phyloP scores from a whole-genome alignment of 805 yeast species.

The Kuraishia molischiana region DNA sequence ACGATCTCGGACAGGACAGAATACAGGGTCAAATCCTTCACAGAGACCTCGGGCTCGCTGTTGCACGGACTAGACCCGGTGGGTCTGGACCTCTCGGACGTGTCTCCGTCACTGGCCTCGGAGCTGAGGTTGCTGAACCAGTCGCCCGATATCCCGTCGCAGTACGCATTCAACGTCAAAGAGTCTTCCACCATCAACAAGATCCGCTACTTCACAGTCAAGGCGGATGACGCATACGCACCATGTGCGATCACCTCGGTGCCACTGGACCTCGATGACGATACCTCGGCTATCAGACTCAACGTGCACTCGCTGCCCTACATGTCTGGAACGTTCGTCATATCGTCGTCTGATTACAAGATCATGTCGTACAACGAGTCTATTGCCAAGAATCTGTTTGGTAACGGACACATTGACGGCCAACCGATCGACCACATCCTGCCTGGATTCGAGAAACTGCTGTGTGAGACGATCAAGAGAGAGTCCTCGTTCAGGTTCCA shows the following conservation, averaged over 20 bases:
- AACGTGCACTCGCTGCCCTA: conserved; percentile 74
- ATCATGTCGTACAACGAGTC: conserved; percentile 73
- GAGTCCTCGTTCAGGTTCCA: conserved; percentile 28
- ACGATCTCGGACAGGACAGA: conserved; percentile 9
- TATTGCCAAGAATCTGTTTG: conserved; percentile 70
- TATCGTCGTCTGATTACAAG: conserved; percentile 38
- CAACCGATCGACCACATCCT: conserved; percentile 45
- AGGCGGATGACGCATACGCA: conserved; percentile 27
- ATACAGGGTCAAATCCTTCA: conserved; percentile 13
- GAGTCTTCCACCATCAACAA: conserved; percentile 39
- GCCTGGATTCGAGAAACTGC: conserved; percentile 47
- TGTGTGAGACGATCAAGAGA: conserved; percentile 30
- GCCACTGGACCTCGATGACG: conserved; percentile 37
- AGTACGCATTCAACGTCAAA: conserved; percentile 15
- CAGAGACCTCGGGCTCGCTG: conserved; percentile 12
- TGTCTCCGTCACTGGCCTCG: conserved; percentile 4
- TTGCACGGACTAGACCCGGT: conserved; percentile 8
- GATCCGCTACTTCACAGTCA: conserved; percentile 55
- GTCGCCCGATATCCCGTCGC: conserved; percentile 2
- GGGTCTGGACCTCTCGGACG: conserved; percentile 7
- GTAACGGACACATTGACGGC: conserved; percentile 41
- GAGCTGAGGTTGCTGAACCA: conserved; percentile 3
- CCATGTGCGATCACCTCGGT: conserved; percentile 72
- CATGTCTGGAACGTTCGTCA: conserved; percentile 76
- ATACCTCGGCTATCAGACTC: conserved; percentile 31